Base-by-base conservation (phyloP, 768 basidiomycete species). In the Nidularia pulvinata region DNA sequence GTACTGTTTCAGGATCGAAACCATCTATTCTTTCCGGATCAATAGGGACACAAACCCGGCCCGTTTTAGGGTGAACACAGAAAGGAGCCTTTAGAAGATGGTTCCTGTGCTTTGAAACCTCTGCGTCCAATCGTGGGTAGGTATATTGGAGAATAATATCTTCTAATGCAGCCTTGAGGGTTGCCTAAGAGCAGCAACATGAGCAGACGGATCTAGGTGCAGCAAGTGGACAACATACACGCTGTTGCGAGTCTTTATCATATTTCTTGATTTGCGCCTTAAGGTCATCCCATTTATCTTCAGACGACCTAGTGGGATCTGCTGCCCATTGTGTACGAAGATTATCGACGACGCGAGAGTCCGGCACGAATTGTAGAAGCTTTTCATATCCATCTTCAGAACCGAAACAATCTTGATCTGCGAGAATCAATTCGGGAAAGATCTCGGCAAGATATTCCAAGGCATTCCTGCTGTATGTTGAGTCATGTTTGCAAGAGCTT, bases 11-110 rank as follows among this genome's bases (percentile, higher is more conserved):
- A 0, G 95, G 97, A 64, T 96, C 85, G 63, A 98, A 99, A 1
- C 80, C 75, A 51, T 93, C 85, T 33, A 98, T 82, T 33, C 71
- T 66, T 34, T 71, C 71, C 3, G 94, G 89, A 63, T 96, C 89
- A 14, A 98, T 78, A 1, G 96, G 97, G 2, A 99, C 92, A 66
- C 96, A 99, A 7, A 99, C 85, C 33, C 94, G 84, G 1, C 96
- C 97, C 2, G 97, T 99, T 58, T 92, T 92, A 0, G 97, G 97
- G 69, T 99, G 97, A 0, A 98, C 77, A 65, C 95, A 97, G 70
- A 99, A 99, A 0, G 97, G 97, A 19, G 93, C 89, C 71, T 99
- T 99, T 51, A 99, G 82, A 74, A 99, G 80, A 76, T 99, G 97
- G 73, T 99, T 98, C 48, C 95, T 83, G 65, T 95, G 93, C 64